These are phyloP conservation scores for Panaeolus cyanescens DNA, from an alignment of 768 basidiomycete genomes.

Conservation along the genomic window DNA sequence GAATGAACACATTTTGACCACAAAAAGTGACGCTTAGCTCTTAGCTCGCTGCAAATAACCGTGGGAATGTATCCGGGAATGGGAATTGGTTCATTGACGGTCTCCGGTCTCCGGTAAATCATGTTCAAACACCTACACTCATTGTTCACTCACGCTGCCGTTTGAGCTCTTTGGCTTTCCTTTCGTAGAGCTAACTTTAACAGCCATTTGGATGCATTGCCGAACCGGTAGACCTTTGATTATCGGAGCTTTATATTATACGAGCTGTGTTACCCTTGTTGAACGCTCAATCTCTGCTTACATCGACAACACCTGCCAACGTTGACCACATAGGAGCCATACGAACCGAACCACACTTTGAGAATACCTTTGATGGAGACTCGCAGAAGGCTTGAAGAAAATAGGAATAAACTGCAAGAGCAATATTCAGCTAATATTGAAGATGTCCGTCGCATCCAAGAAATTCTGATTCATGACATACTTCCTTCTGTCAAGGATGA, in stretches of 20 bases:
- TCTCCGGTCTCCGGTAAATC: too few species aligned
- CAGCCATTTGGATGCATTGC: not conserved
- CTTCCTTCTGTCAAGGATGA: slow-evolving; percentile 63
- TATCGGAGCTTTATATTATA: not conserved
- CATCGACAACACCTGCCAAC: too few species aligned
- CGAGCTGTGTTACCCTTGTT: not conserved
- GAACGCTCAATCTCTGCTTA: not conserved
- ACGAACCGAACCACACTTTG: not conserved
- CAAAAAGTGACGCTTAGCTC: not conserved
- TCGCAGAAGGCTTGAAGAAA: slow-evolving; percentile 41
- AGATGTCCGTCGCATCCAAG: slow-evolving; percentile 48
- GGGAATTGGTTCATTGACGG: not conserved
- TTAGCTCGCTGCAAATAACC: not conserved
- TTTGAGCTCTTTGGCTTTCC: not conserved
- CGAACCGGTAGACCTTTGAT: not conserved
- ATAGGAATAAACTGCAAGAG: slow-evolving; percentile 47
- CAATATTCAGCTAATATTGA: slow-evolving; percentile 53
- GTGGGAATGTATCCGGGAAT: not conserved
- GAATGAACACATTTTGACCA: not conserved
- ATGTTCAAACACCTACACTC: not conserved
- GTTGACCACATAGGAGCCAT: too few species aligned
- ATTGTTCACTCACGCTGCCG: not conserved
- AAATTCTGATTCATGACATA: slow-evolving; percentile 54
- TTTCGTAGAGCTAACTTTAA: slow-evolving; percentile 1
- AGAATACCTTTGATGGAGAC: slow-evolving; percentile 32